Base-by-base conservation (phyloP, 2,329 filamentous ascomycete genomes). In the Colletotrichum sp. region DNA sequence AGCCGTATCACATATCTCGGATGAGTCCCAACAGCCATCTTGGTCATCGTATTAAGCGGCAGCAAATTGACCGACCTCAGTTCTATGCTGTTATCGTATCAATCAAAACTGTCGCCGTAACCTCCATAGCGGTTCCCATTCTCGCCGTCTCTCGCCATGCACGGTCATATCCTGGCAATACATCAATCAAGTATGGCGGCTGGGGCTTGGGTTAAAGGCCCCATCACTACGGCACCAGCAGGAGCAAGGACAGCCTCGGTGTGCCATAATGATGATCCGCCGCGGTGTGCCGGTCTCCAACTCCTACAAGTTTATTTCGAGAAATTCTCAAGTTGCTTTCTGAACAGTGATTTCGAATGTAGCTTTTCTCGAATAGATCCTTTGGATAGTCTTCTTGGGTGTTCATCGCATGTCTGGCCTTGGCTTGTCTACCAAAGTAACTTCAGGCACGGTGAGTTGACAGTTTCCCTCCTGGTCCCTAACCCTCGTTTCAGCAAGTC, bases 331-430 rank as follows among this genome's bases (percentile, higher is more conserved):
- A 13, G 11, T 51, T 36, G 43, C n/a, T n/a, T 51, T 51, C 11
- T 51, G 43, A 11, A 51, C n/a, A 51, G 43, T 21, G 12, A 51
- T 0, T 13, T 6, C n/a, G 12, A 51, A 24, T 24, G 21, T 13
- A 51, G 43, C n/a, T 21, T n/a, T 21, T 51, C 43, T 21, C 12
- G 43, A 51, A 51, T 51, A 21, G n/a, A 51, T 51, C n/a, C 43
- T 31, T 34, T 21, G 29, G 18, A 21, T 2, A n/a, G 18, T 31
- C 57, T 33, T 59, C 29, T n/a, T 31, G 58, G 29, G 31, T 24
- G 64, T 71, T 71, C 69, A 62, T 71, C 64, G 55, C 69, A 68
- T 61, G 54, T 71, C 63, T 33, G 18, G 21, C 15, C 36, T 71
- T 55, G 33, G 11, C 31, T 27, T 61, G 31, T 59, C 63, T 61